Conservation (phyloP, 148 eudicot species). For the Camellia sinensis region DNA sequence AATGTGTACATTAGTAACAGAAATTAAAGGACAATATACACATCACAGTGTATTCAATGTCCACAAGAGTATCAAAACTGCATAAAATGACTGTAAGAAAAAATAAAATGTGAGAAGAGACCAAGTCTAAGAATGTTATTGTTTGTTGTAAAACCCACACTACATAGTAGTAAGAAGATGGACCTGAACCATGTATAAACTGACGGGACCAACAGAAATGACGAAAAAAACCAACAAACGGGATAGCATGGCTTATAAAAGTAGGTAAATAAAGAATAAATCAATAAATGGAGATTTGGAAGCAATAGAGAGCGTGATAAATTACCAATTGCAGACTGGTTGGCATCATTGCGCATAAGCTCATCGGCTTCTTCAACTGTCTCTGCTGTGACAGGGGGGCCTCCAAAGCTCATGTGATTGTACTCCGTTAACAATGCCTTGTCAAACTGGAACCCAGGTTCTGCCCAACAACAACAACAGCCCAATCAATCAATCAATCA, state of each 20-base stretch:
- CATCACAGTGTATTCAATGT: neutral
- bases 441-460: constrained; percentile 63
- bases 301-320: neutral
- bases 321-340: constrained; percentile 65
- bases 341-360: constrained; percentile 43
- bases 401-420: constrained; percentile 82
- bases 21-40: neutral
- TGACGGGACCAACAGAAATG: neutral
- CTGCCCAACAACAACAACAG: constrained; percentile 25
- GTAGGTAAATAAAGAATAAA: neutral
- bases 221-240: neutral
- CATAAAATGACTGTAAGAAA: neutral
- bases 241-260: neutral
- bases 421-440: constrained; percentile 48
- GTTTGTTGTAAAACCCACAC: neutral
- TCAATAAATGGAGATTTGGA: neutral
- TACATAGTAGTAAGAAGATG: neutral
- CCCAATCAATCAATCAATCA: neutral
- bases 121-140: neutral
- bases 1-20: no score
- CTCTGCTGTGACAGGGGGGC: constrained; percentile 57
- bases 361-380: constrained; percentile 70
- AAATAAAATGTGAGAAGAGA: neutral
- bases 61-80: no score
- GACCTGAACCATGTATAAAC: neutral